Percentiles rank a stretch among this genome's conserved stretches.
Conservation (phyloP, 495 filamentous ascomycete genomes). For the Penicillium ochrochloron region DNA sequence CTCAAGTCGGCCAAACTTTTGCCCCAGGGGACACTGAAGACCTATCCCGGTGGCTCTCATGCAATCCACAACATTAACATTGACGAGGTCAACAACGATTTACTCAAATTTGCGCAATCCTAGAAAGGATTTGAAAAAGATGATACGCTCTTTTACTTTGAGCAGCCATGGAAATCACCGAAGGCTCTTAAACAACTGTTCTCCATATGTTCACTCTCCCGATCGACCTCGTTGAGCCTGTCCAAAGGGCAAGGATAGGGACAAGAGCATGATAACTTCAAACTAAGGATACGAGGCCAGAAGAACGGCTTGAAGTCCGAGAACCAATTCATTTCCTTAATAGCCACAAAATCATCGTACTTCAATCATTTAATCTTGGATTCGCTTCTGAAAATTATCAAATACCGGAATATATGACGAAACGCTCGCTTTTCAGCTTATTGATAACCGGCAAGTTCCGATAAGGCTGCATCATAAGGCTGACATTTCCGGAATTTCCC, state of each 20-base stretch:
- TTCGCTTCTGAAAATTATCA: not conserved
- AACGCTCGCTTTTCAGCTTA: not conserved
- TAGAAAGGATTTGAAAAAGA: not conserved
- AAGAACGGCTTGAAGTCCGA: too few species aligned
- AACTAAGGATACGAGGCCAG: too few species aligned
- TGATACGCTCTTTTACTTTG: not conserved
- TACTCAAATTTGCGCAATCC: conserved; percentile 34
- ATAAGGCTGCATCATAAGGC: not conserved
- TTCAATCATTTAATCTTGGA: not conserved
- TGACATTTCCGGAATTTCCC: not conserved
- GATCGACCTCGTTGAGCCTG: too few species aligned
- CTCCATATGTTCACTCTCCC: too few species aligned
- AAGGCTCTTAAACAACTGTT: not conserved
- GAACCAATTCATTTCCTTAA: too few species aligned
- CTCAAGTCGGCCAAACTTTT: conserved; percentile 39
- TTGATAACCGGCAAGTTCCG: not conserved
- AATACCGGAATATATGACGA: too few species aligned
- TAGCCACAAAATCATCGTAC: too few species aligned
- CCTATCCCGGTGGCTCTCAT: conserved; percentile 44
- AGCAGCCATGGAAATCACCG: not conserved
- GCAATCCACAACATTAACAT: conserved; percentile 43
- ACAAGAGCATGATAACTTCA: too few species aligned
- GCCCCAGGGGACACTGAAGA: conserved; percentile 41
- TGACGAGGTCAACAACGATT: conserved; percentile 43
- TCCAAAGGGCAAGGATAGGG: too few species aligned